Conservation (phyloP, 2,329 filamentous ascomycete species). For the Talaromyces sp. region DNA sequence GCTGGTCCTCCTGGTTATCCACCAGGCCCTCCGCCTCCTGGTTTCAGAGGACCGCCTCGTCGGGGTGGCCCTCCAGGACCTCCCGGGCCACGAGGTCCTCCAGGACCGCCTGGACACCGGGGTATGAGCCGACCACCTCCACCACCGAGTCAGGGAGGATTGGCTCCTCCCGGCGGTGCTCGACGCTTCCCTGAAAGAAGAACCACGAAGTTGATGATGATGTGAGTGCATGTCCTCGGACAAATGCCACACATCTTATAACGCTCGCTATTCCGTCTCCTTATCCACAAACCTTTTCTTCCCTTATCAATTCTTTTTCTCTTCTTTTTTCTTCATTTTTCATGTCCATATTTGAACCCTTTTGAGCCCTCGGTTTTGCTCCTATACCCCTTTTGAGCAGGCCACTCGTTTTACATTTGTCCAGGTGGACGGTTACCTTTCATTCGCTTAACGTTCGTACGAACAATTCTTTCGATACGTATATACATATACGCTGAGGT, state of each 20-base stretch:
- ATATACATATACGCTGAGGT: background rate
- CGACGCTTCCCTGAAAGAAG: slow-evolving; percentile 45
- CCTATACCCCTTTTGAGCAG: slow-evolving; percentile 12
- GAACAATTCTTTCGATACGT: background rate
- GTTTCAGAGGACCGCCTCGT: slow-evolving; percentile 17
- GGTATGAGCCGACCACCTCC: slow-evolving; percentile 16
- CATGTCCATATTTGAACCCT: background rate
- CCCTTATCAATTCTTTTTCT: background rate
- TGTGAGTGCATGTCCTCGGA: slow-evolving; percentile 26
- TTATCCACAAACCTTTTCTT: background rate
- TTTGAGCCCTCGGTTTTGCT: slow-evolving; percentile 6
- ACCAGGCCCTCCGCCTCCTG: slow-evolving; percentile 15
- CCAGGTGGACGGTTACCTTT: background rate
- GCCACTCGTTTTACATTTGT: background rate
- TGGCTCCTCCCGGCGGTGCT: slow-evolving; percentile 22
- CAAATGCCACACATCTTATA: background rate
- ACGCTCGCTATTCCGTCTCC: slow-evolving; percentile 1
- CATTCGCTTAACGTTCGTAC: background rate
- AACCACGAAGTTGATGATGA: slow-evolving; percentile 46
- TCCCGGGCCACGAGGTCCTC: slow-evolving; percentile 14
- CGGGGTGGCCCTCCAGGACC: slow-evolving; percentile 18
- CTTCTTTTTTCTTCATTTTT: background rate
- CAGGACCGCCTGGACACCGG: slow-evolving; percentile 15
- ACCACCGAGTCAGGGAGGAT: background rate
- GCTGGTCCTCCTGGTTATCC: slow-evolving; percentile 23